These are phyloP conservation scores for Prunus padus DNA, from an alignment of 306 rosid genomes.

Conservation along the genomic window DNA sequence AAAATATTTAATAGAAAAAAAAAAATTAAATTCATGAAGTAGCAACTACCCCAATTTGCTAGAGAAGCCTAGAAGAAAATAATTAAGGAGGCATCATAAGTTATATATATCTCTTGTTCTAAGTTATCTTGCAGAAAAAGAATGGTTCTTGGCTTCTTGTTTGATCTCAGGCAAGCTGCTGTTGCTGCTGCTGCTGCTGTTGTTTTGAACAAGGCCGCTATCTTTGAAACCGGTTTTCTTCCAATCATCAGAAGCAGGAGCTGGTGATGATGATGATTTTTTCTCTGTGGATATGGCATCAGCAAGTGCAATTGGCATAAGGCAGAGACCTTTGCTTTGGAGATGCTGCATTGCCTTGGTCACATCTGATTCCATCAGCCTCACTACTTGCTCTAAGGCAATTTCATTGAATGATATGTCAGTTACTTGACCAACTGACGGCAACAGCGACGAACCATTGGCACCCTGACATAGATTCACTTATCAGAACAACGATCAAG, in stretches of 20 bases:
- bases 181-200: conserved; percentile 20
- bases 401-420: conserved; percentile 18
- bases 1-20: not conserved
- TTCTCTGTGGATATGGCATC: conserved; percentile 16
- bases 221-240: conserved; percentile 6
- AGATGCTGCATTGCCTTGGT: conserved; percentile 30
- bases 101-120: too few species aligned
- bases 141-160: not conserved
- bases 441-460: conserved; percentile 1
- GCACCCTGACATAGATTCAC: conserved; percentile 13
- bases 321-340: conserved; percentile 29
- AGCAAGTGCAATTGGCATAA: conserved; percentile 32
- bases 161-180: not conserved
- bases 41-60: not conserved
- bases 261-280: not conserved
- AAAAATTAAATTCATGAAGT: not conserved
- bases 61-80: too few species aligned
- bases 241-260: not conserved
- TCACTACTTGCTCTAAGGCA: conserved; percentile 24
- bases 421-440: conserved; percentile 15
- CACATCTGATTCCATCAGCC: conserved; percentile 28
- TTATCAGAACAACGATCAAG: not conserved
- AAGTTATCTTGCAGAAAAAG: not conserved
- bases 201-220: not conserved
- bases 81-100: too few species aligned